These are phyloP conservation scores for Xylaria longipes DNA, from an alignment of 495 filamentous ascomycete genomes.

Conservation along the genomic window DNA sequence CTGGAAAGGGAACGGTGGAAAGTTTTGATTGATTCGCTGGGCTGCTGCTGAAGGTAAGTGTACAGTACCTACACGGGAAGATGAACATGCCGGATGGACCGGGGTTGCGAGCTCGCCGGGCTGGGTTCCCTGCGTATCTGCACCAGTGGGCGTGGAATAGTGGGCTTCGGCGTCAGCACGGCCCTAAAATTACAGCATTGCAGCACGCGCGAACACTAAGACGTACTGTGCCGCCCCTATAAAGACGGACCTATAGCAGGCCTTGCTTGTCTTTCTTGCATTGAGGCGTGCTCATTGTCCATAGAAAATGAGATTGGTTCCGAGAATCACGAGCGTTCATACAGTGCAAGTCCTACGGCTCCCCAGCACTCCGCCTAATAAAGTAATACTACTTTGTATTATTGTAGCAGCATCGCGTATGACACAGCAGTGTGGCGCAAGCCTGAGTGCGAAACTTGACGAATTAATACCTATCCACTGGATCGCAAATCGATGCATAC, in stretches of 20 bases:
- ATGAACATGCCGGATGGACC: constrained; percentile 26
- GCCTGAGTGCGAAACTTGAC: constrained; percentile 6
- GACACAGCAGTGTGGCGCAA: constrained; percentile 19
- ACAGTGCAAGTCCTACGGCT: constrained; percentile 1
- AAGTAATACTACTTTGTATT: neutral
- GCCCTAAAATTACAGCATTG: constrained; percentile 17
- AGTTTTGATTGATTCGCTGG: constrained; percentile 42
- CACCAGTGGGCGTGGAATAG: constrained; percentile 19
- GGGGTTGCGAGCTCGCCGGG: constrained; percentile 23
- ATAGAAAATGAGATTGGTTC: constrained; percentile 15
- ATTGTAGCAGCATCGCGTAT: neutral
- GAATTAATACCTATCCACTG: neutral
- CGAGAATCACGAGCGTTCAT: neutral
- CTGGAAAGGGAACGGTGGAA: constrained; percentile 42
- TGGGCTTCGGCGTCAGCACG: constrained; percentile 21
- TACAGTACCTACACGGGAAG: constrained; percentile 14
- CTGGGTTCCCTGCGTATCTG: constrained; percentile 17
- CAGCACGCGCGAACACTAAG: neutral
- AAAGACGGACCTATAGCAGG: neutral
- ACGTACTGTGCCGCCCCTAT: constrained; percentile 20
- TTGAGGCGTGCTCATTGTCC: constrained; percentile 14
- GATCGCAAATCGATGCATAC: neutral
- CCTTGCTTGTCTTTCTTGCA: constrained; percentile 2
- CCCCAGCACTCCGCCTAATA: neutral
- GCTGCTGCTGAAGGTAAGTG: constrained; percentile 6